A percentile compares a stretch with the other conserved stretches of the same genome.
phyloP scores from a whole-genome alignment of 2,329 filamentous ascomycete species.

The Claviceps cyperi region DNA sequence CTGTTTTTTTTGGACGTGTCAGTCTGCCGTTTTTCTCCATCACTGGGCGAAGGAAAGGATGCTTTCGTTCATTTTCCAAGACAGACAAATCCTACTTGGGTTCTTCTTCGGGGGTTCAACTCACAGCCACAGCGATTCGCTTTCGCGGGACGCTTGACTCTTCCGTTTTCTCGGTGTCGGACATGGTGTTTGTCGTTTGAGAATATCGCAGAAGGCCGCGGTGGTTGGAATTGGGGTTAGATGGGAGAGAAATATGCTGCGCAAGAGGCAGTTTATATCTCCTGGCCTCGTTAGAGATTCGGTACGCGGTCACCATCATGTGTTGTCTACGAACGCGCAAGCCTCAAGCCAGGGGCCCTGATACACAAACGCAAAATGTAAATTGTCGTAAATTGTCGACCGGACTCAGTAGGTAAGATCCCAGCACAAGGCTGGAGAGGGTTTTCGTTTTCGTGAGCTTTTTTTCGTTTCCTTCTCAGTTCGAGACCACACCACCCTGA shows the following conservation, averaged over 20 bases:
- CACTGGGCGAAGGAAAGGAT: too few relatives aligned
- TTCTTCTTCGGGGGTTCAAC: slow-evolving; percentile 13
- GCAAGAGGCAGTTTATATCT: slow-evolving; percentile 1
- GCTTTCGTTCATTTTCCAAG: neutral
- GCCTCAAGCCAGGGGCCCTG: neutral
- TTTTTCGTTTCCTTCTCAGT: too few relatives aligned
- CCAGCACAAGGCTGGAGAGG: neutral
- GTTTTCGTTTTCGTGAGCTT: too few relatives aligned
- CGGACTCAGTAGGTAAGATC: neutral
- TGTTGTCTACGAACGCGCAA: neutral
- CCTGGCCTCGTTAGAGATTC: slow-evolving; percentile 1
- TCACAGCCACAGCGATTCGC: slow-evolving; percentile 44
- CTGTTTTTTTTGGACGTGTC: slow-evolving; percentile 29
- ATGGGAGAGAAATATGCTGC: neutral
- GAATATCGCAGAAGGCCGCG: neutral
- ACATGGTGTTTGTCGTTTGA: neutral
- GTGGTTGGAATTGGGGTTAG: neutral
- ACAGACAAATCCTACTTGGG: neutral
- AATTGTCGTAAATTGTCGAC: neutral
- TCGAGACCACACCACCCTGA: neutral
- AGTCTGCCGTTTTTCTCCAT: slow-evolving; percentile 3
- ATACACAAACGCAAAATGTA: neutral
- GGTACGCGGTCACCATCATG: slow-evolving; percentile 4
- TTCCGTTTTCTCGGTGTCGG: slow-evolving; percentile 9
- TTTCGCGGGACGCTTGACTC: slow-evolving; percentile 35